Conservation (phyloP, 2,329 filamentous ascomycete genomes). For the Aspergillus tubingensis region DNA sequence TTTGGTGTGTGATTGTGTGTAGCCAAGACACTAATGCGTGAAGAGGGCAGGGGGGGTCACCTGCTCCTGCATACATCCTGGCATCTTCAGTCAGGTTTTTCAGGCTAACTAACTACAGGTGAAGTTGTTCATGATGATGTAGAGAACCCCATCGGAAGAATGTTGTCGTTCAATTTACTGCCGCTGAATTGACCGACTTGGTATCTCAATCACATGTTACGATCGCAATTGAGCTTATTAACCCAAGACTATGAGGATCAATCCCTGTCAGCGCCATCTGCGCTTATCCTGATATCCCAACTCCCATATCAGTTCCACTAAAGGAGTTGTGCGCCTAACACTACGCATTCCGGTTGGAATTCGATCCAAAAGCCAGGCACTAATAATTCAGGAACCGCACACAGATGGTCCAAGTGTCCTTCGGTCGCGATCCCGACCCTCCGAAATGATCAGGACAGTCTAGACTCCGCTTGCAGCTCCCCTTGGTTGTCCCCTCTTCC, state of each 20-base stretch:
- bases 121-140: no score
- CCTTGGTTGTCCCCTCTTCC: not conserved
- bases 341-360: no score
- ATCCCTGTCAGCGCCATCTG: not conserved
- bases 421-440: constrained; percentile 3
- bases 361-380: not conserved
- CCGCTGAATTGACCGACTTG: not conserved
- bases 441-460: constrained; percentile 6
- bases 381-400: not conserved
- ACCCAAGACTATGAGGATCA: not conserved
- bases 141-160: no score
- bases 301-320: no score
- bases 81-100: no score
- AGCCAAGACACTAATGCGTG: not conserved
- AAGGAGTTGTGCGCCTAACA: no score
- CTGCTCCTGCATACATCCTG: not conserved
- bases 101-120: no score
- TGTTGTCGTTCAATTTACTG: no score
- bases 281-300: no score
- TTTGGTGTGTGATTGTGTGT: not conserved
- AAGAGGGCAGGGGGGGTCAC: not conserved
- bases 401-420: not conserved
- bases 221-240: not conserved
- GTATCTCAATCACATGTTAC: not conserved
- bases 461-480: constrained; percentile 1